These are phyloP conservation scores for Cadophora malorum DNA, from an alignment of 2,329 filamentous ascomycete genomes.

Conservation along the genomic window DNA sequence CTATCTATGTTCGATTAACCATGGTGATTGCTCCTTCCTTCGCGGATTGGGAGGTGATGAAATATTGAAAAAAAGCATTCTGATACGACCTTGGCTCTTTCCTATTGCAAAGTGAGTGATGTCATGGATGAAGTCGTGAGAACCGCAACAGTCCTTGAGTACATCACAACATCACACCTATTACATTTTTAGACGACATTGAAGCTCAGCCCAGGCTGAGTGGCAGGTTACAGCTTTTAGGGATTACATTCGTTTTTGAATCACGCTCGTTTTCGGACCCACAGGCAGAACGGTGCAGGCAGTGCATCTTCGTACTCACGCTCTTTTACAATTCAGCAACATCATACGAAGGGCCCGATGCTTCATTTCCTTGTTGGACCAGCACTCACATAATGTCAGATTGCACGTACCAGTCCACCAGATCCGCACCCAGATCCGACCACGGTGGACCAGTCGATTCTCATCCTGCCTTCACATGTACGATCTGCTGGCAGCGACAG, in stretches of 20 bases:
- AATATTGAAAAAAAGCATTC: slow-evolving; percentile 1
- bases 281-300: neutral
- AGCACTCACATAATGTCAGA: slow-evolving; percentile 1
- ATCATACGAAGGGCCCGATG: neutral
- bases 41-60: neutral
- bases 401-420: neutral
- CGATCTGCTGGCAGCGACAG: slow-evolving; percentile 58
- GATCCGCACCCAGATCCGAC: neutral
- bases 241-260: slow-evolving; percentile 11
- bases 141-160: neutral
- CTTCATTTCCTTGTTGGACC: neutral
- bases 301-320: neutral
- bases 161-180: neutral
- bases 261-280: neutral
- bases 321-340: neutral
- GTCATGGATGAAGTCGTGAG: neutral
- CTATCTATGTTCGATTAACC: slow-evolving; percentile 24
- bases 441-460: neutral
- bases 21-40: slow-evolving; percentile 22
- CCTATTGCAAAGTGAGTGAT: neutral
- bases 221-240: slow-evolving; percentile 6
- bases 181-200: neutral
- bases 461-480: slow-evolving; percentile 56
- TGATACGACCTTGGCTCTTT: neutral
- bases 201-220: slow-evolving; percentile 16